These are phyloP conservation scores for Yamadazyma conglobata DNA, from an alignment of 1,139 yeast genomes.

Conservation along the genomic window DNA sequence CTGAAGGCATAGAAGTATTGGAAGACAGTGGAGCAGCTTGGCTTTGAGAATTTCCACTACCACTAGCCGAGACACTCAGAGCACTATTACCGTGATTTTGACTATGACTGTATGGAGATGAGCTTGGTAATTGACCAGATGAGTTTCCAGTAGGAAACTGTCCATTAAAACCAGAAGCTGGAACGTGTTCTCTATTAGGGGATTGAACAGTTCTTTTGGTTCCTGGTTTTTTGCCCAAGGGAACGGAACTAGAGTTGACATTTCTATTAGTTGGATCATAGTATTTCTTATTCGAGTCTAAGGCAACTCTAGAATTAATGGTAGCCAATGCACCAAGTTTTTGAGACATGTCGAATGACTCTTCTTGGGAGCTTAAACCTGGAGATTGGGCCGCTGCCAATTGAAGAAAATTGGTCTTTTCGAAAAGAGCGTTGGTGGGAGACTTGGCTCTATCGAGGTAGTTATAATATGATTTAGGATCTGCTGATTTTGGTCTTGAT, in stretches of 20 bases:
- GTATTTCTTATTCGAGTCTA: slow-evolving; percentile 50
- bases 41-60: too few relatives aligned
- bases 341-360: slow-evolving; percentile 37
- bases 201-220: slow-evolving; percentile 9
- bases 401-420: slow-evolving; percentile 44
- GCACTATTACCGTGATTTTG: too few relatives aligned
- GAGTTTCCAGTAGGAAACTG: too few relatives aligned
- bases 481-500: slow-evolving; percentile 44
- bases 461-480: slow-evolving; percentile 20
- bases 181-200: slow-evolving; percentile 5
- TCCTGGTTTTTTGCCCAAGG: slow-evolving; percentile 20
- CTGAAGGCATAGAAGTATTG: slow-evolving; percentile 53
- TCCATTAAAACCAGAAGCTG: too few relatives aligned
- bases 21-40: slow-evolving; percentile 11
- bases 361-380: slow-evolving; percentile 11
- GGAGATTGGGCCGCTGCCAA: slow-evolving; percentile 34
- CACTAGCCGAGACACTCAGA: too few relatives aligned
- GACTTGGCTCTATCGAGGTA: slow-evolving; percentile 37
- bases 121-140: too few relatives aligned
- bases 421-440: slow-evolving; percentile 45
- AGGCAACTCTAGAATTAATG: slow-evolving; percentile 56
- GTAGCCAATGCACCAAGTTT: slow-evolving; percentile 64
- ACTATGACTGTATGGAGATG: too few relatives aligned
- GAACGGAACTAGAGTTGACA: slow-evolving; percentile 39
- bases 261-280: slow-evolving; percentile 34